Evolutionary conservation across 2,329 filamentous ascomycete genomes (phyloP).

Genomic region (Aspergillus melleus): DNA sequence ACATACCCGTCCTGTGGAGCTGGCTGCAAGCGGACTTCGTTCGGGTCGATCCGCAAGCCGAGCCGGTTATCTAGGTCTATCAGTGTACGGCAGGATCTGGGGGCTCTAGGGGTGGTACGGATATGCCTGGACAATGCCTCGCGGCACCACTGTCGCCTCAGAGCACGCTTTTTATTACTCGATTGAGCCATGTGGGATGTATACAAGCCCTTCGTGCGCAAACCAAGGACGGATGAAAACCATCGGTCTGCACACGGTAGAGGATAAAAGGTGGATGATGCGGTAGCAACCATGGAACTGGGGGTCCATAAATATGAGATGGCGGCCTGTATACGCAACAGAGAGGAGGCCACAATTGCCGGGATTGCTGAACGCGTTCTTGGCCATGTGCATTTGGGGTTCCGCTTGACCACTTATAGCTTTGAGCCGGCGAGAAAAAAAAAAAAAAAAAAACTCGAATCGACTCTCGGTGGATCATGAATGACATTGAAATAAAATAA

Average conservation of each 20-base stretch:
- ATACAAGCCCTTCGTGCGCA: neutral
- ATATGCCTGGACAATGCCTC: neutral
- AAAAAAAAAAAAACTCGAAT: too few species aligned
- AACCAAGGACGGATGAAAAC: too few species aligned
- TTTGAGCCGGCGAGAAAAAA: too few species aligned
- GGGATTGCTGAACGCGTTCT: neutral
- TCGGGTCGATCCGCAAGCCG: neutral
- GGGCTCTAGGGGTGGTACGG: neutral
- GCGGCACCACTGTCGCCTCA: neutral
- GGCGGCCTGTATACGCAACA: neutral
- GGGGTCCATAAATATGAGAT: neutral
- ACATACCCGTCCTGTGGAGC: neutral
- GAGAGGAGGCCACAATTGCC: neutral
- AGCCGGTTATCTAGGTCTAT: neutral
- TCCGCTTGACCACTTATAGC: neutral
- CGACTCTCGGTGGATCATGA: too few species aligned
- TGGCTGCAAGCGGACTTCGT: neutral
- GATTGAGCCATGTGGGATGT: neutral
- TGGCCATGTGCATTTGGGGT: neutral
- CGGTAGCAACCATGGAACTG: neutral
- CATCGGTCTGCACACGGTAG: too few species aligned
- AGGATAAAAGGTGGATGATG: neutral
- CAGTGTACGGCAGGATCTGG: neutral
- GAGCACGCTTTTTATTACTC: slow-evolving; percentile 1
- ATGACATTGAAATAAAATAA: too few species aligned